Percentiles rank a stretch among this genome's conserved stretches.
Evolutionary conservation across 1,139 yeast genomes (phyloP).

Genomic region (Suhomyces wounanorum): DNA sequence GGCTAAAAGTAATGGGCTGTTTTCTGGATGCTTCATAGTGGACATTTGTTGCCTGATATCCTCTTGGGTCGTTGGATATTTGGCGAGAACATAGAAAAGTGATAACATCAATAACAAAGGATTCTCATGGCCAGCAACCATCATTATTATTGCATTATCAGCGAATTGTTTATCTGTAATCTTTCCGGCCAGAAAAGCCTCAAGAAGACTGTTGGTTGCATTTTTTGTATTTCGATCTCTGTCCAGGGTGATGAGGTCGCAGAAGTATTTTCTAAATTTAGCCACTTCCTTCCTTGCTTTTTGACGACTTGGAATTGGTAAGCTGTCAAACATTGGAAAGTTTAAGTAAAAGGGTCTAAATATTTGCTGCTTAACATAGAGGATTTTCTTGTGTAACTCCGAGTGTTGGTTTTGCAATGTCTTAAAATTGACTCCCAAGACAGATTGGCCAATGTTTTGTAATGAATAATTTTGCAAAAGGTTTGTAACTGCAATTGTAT

Average conservation of each 20-base stretch:
- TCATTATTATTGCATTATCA: slow-evolving; percentile 58
- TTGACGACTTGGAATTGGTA: slow-evolving; percentile 53
- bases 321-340: slow-evolving; percentile 53
- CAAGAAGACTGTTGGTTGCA: slow-evolving; percentile 35
- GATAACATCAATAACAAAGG: slow-evolving; percentile 57
- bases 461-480: slow-evolving; percentile 49
- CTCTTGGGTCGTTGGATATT: slow-evolving; percentile 37
- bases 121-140: slow-evolving; percentile 67
- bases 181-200: slow-evolving; percentile 37
- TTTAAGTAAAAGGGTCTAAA: slow-evolving; percentile 57
- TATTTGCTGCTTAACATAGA: slow-evolving; percentile 52
- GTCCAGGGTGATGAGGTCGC: slow-evolving; percentile 30
- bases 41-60: slow-evolving; percentile 32
- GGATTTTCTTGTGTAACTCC: slow-evolving; percentile 41
- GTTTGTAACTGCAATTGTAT: slow-evolving; percentile 34
- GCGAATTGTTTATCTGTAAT: slow-evolving; percentile 50
- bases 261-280: slow-evolving; percentile 39
- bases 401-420: slow-evolving; percentile 27
- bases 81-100: slow-evolving; percentile 49
- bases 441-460: slow-evolving; percentile 53
- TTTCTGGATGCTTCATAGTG: slow-evolving; percentile 7
- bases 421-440: slow-evolving; percentile 52
- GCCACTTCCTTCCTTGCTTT: slow-evolving; percentile 47
- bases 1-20: slow-evolving; percentile 1
- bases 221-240: slow-evolving; percentile 15